Base-by-base conservation (phyloP, 306 rosid species). In the Cucurbita maxima region DNA sequence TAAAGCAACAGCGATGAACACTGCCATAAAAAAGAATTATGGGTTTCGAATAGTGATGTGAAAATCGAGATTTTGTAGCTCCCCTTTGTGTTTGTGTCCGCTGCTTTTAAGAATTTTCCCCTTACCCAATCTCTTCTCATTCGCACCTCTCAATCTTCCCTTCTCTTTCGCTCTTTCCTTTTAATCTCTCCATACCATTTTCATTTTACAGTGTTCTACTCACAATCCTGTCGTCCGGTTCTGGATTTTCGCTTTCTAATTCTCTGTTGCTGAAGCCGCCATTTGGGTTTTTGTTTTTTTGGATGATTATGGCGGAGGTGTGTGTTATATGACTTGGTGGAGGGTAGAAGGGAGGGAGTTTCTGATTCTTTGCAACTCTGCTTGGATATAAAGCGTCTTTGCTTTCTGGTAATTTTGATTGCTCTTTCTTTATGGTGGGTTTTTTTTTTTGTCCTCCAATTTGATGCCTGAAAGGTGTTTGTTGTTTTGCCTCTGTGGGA, bases 41-140 rank as follows among this genome's bases (percentile, higher is more conserved):
- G 30, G 22, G 55, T 10, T 58, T 34, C 0, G 12, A 11, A 58
- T 7, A 56, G 45, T 4, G 78, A 44, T 47, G 66, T 66, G 74
- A 78, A 80, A 82, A 86, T 80, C 84, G 89, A 83, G 85, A 87
- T 80, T 81, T 76, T 79, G 69, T 81, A 75, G 76, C 62, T 75
- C 68, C 82, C 72, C 15, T 75, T 55, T 10, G 44, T 78, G 75
- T 67, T 55, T 82, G 73, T 83, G 94, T 85, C 89, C 79, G 75
- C 63, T 70, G 58, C 82, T 58, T 58, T 58, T 30, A 30, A 58
- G 7, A 8, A 58, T 59, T 59, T 38, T 38, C 10, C 19, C 45
- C 5, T 30, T 10, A 30, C 66, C 66, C 66, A 59, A 30, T 59
- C 15, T 59, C 15, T 59, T 6, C 56, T 15, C 56, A 30, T 3